Evolutionary conservation across 176 grass and related monocot genomes (phyloP).

Genomic region (Oryza meyeriana): DNA sequence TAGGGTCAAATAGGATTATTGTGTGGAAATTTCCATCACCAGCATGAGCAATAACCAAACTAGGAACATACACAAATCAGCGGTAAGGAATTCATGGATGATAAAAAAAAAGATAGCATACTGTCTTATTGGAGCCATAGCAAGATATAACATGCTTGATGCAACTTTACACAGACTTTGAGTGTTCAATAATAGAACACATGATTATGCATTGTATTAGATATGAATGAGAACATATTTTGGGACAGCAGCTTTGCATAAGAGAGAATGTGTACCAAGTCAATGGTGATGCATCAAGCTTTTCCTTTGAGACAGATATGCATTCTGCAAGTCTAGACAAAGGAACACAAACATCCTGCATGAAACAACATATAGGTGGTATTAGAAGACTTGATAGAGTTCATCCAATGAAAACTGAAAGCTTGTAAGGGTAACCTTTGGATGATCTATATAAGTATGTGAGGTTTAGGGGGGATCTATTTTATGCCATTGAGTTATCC

Average conservation of each 20-base stretch:
- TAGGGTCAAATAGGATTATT: conserved; percentile 91
- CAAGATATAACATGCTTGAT: neutral
- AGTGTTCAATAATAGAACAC: neutral
- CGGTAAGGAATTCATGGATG: conserved; percentile 20
- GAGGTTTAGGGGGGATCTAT: neutral
- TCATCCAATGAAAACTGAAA: conserved; percentile 17
- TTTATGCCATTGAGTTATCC: neutral
- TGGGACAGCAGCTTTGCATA: conserved; percentile 1
- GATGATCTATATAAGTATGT: neutral
- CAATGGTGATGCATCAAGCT: conserved; percentile 84
- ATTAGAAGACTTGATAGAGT: conserved; percentile 17
- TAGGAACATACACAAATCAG: conserved; percentile 40
- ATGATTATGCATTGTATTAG: neutral
- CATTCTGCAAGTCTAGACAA: conserved; percentile 96
- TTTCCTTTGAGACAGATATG: conserved; percentile 80
- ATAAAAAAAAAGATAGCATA: conserved; percentile 1
- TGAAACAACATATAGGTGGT: conserved; percentile 1
- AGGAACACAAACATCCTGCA: conserved; percentile 93
- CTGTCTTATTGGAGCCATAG: neutral
- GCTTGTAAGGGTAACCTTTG: neutral
- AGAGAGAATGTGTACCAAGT: conserved; percentile 62
- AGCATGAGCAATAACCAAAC: conserved; percentile 87
- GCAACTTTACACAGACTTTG: neutral
- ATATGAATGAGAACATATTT: neutral
- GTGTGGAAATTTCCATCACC: conserved; percentile 99